These are phyloP conservation scores for Backusella tuberculispora DNA, from an alignment of 192 early-diverging fungal genomes.

Conservation along the genomic window DNA sequence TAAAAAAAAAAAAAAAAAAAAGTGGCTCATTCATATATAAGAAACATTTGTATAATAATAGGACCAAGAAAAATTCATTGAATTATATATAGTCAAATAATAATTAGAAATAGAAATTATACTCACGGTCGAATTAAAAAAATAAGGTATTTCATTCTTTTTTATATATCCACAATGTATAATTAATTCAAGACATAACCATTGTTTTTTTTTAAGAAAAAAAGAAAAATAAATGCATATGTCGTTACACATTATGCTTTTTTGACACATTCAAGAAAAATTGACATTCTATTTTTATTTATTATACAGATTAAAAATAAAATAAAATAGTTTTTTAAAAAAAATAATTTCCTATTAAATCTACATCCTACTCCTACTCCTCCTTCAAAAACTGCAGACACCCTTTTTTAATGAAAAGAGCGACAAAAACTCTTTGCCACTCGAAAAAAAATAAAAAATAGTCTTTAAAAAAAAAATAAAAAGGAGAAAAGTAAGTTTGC, in stretches of 20 bases:
- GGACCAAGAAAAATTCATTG: too few species aligned
- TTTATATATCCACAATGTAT: too few species aligned
- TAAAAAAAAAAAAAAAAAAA: too few species aligned
- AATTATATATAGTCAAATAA: too few species aligned
- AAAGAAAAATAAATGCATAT: neutral
- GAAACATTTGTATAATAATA: too few species aligned
- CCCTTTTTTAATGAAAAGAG: neutral
- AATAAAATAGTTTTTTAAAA: neutral
- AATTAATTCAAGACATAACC: neutral
- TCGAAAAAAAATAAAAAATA: neutral
- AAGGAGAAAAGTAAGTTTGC: neutral
- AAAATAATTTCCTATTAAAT: neutral
- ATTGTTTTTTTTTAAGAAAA: neutral
- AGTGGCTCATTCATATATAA: too few species aligned
- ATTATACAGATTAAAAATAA: neutral
- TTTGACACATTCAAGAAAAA: neutral
- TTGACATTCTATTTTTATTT: neutral
- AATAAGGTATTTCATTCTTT: neutral
- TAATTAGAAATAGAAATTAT: too few species aligned
- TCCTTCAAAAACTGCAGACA: neutral
- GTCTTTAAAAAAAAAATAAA: neutral
- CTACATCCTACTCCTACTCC: neutral
- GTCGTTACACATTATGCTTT: slow-evolving; percentile 5
- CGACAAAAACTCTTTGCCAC: neutral
- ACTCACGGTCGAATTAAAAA: too few species aligned